Base-by-base conservation (phyloP, 192 early-diverging fungal genomes). In the Entomortierella lignicola region DNA sequence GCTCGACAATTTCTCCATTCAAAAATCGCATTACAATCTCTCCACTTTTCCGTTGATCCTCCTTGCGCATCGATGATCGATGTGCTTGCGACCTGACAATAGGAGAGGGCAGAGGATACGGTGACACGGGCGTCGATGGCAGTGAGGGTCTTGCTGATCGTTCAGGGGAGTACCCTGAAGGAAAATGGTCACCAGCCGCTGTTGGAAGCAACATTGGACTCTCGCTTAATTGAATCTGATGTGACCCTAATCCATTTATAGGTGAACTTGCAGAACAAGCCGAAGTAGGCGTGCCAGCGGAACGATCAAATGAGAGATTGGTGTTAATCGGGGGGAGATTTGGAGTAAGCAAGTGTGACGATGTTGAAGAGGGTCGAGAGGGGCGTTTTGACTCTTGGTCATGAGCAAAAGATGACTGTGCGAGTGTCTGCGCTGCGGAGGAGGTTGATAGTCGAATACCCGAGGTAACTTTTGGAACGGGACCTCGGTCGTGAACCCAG, bases 401-500 rank as follows among this genome's bases (percentile, higher is more conserved):
- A 25, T 63, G 54, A 7, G 31, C 4, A 34, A 13, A 10, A 4
- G 55, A 57, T 54, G 59, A 25, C 21, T 56, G 65, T 27, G 60
- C 60, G 6, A 54, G 72, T 21, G 52, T 48, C 20, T 42, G 53
- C 0, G 66, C 41, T 18, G 60, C 60, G 0, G 55, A 55, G 0
- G 72, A 77, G 7, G 44, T 59, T 0, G 73, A 53, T 26, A 52
- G 37, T 23, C 60, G 73, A 32, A 60, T 68, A 21, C 27, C 59
- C 4, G 41, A 21, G 7, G 67, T 65, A 1, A 44, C 42, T 31
- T 79, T 79, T 13, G 75, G 75, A 13, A 79, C 47, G 3, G 56
- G 75, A 17, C 75, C 75, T 47, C 75, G 75, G 43, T 79, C 75
- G 44, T 79, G 75, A 8, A 79, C 42, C 75, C 75, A 79, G 27